phyloP scores from a whole-genome alignment of 441 rosid genomes.

The Bocquillonia castaneifolia region DNA sequence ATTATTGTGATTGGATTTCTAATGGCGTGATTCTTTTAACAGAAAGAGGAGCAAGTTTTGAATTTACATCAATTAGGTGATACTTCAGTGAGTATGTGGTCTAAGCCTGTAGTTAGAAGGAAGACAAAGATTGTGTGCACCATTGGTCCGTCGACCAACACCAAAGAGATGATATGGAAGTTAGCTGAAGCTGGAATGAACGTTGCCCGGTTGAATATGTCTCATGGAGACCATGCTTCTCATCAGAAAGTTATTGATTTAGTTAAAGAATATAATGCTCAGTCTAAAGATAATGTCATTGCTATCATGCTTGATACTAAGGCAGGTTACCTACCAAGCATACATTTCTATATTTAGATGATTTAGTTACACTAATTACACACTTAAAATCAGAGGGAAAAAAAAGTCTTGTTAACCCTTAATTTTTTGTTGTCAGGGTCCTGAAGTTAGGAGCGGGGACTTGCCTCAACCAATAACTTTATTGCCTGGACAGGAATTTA shows the following conservation, averaged over 20 bases:
- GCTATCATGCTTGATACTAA: constrained; percentile 98
- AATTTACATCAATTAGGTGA: constrained; percentile 56
- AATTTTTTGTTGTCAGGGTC: constrained; percentile 56
- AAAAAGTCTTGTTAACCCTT: background rate
- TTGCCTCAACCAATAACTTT: constrained; percentile 80
- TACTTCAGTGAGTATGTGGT: constrained; percentile 68
- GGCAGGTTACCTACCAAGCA: constrained; percentile 49
- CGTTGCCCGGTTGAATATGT: constrained; percentile 93
- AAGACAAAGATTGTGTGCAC: constrained; percentile 97
- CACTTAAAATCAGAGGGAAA: too few relatives aligned
- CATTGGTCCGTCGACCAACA: constrained; percentile 85
- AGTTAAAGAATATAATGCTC: constrained; percentile 93
- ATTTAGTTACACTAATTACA: too few relatives aligned
- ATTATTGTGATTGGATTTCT: too few relatives aligned
- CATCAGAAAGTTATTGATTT: constrained; percentile 91
- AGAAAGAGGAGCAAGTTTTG: constrained; percentile 51
- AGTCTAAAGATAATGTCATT: constrained; percentile 77
- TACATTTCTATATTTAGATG: background rate
- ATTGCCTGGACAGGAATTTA: constrained; percentile 76
- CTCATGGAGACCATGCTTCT: constrained; percentile 95
- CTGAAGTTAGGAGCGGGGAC: constrained; percentile 99
- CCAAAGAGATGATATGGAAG: constrained; percentile 42
- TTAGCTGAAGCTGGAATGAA: constrained; percentile 95
- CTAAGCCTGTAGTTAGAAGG: constrained; percentile 65
- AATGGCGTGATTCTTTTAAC: constrained; percentile 12